Evolutionary conservation across 495 filamentous ascomycete species (phyloP), one percentile per base, ranked within the genome.

Genomic region (Xylaria intraflava): DNA sequence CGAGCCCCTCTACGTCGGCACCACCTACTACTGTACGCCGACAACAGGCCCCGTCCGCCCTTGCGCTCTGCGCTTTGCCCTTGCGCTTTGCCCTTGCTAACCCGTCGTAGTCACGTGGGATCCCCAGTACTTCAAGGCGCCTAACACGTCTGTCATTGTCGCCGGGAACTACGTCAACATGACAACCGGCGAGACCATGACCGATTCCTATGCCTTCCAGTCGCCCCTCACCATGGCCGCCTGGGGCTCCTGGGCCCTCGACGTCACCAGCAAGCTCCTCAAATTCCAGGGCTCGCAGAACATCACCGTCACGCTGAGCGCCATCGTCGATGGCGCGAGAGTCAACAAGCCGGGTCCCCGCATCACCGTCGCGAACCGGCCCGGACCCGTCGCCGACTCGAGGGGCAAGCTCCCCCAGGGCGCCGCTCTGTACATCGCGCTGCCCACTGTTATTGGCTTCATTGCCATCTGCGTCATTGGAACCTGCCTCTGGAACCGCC

Each of bases 221-320:
- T 70, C 73, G 1, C 49, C 51, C 38, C 36, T 49, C 51, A 63
- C 66, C 43, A 44, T 46, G 12, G 59, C 72, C 0, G 64, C 51
- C 30, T 71, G 66, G 65, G 73, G 72, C 42, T 73, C 71, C 64
- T 72, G 64, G 60, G 65, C 67, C 41, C 72, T 72, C 57, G 47
- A 52, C n/a, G 56, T 73, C 20, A 58, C 61, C 12, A 23, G 51
- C 0, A 54, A 59, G 2, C 44, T 70, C 2, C 57, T 75, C 40
- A 56, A 63, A 3, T 56, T 59, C 39, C 51, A 59, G 39, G 31
- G 56, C 1, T 57, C 57, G 9, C 64, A 66, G 56, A 77, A 74
- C 62, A 65, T 77, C 55, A 70, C 70, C 10, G 45, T 77, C 24
- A 60, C 58, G 19, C 59, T 77, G 11, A 46, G 69, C 24, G 46